Base-by-base conservation (phyloP, 192 early-diverging fungal genomes). In the Entophlyctis helioformis region DNA sequence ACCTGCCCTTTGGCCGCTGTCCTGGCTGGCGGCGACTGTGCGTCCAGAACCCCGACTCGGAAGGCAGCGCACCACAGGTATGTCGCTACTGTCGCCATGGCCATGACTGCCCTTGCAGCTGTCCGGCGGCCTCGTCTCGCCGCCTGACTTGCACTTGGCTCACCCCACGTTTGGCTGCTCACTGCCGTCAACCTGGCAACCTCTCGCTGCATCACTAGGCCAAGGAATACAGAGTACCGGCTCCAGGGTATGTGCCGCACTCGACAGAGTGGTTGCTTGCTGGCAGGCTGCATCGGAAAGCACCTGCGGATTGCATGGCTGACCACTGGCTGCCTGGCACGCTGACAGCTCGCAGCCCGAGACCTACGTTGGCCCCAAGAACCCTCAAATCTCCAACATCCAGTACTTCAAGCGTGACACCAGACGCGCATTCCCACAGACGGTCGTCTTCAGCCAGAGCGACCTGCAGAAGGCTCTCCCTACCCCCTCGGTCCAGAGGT, bases 331-430 rank as follows among this genome's bases (percentile, higher is more conserved):
- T 43, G 1, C 25, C 33, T 20, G 10, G 0, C 22, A 44, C 5
- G 18, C 28, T 16, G 18, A 23, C 43, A 64, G 63, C 23, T 63
- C 60, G 9, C 66, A 68, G 34, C 66, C 66, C 12, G n/a, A n/a
- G n/a, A 43, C 48, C 22, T 62, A 59, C 50, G 32, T 37, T 22
- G 50, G 45, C 6, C 51, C 42, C 5, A 19, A 2, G 13, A 47
- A 56, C 44, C 39, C 47, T 16, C 49, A 51, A 42, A 64, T 96
- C 26, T 74, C 73, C 43, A 71, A 83, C 59, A 91, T 92, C 75
- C 78, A 79, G 49, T 97, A 97, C 71, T 94, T 72, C 64, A 76
- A 82, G 56, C 85, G 90, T 39, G 93, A 97, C 63, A 71, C 73
- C 50, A 78, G 93, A 53, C 81, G 93, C 57, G 83, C 87, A 62